Evolutionary conservation across 2,329 filamentous ascomycete genomes (phyloP).

Genomic region (Hymenoscyphus albidus): DNA sequence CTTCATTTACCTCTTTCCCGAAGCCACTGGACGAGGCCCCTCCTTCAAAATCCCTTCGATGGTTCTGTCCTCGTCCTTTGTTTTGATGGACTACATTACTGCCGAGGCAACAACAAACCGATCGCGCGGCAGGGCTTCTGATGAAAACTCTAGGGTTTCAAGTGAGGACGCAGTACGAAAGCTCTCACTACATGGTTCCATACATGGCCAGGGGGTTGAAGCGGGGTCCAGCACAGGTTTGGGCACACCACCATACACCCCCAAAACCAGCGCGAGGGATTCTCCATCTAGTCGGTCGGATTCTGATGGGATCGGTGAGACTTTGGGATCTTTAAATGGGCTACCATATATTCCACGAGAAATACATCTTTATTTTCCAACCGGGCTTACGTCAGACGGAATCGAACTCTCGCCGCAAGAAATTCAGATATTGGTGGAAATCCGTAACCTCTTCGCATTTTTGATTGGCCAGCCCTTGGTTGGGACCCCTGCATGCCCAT

Average conservation of each 20-base stretch:
- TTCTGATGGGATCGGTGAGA: slow-evolving; percentile 25
- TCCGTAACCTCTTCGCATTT: slow-evolving; percentile 64
- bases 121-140: slow-evolving; percentile 41
- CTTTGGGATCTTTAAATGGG: slow-evolving; percentile 16
- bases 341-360: slow-evolving; percentile 39
- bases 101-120: slow-evolving; percentile 15
- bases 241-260: slow-evolving; percentile 39
- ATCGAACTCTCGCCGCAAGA: slow-evolving; percentile 41
- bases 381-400: slow-evolving; percentile 18
- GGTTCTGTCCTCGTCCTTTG: slow-evolving; percentile 48
- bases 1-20: slow-evolving; percentile 54
- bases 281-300: slow-evolving; percentile 20
- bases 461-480: slow-evolving; percentile 61
- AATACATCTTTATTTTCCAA: slow-evolving; percentile 51
- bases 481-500: slow-evolving; percentile 50
- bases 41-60: slow-evolving; percentile 59
- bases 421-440: slow-evolving; percentile 53
- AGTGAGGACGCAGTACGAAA: slow-evolving; percentile 47
- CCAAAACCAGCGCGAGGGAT: slow-evolving; percentile 15
- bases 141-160: slow-evolving; percentile 40
- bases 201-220: neutral
- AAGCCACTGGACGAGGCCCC: slow-evolving; percentile 46
- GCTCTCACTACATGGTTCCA: slow-evolving; percentile 27
- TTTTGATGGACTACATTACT: slow-evolving; percentile 21
- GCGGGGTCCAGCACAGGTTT: slow-evolving; percentile 16